Conservation (phyloP, 129 eudicot genomes). For the Flaveria trinervia region DNA sequence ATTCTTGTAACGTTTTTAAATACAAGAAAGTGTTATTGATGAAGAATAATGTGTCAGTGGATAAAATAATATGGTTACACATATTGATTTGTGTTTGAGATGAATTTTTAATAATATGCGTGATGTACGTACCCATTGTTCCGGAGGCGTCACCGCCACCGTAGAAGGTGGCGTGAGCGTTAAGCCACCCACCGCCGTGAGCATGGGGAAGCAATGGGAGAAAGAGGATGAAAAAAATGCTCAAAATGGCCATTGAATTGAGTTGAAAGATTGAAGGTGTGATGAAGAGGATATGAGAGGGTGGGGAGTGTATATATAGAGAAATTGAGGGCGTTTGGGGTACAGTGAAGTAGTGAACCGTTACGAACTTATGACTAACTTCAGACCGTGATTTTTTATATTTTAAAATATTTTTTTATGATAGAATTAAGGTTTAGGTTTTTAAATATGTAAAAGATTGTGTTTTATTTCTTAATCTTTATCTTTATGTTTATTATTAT, state of each 20-base stretch:
- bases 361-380: constrained; percentile 28
- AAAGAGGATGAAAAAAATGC: constrained; percentile 42
- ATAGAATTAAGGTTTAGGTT: too few species aligned
- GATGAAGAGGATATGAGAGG: background rate
- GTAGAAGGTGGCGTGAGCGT: constrained; percentile 94
- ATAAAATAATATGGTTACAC: too few species aligned
- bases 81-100: too few species aligned
- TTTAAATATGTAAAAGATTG: too few species aligned
- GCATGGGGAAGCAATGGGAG: constrained; percentile 47
- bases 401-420: too few species aligned
- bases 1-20: too few species aligned
- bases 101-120: background rate
- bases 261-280: background rate
- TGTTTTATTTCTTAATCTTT: too few species aligned
- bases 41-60: too few species aligned
- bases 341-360: constrained; percentile 4
- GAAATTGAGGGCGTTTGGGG: constrained; percentile 18
- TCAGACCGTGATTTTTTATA: background rate
- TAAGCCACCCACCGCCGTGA: constrained; percentile 53
- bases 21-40: too few species aligned
- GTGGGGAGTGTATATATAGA: constrained; percentile 40
- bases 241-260: constrained; percentile 40
- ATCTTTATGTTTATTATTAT: too few species aligned
- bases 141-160: constrained; percentile 97
- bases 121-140: constrained; percentile 76